Base-by-base conservation (phyloP, 2,329 filamentous ascomycete genomes). In the Fusarium decemcellulare region DNA sequence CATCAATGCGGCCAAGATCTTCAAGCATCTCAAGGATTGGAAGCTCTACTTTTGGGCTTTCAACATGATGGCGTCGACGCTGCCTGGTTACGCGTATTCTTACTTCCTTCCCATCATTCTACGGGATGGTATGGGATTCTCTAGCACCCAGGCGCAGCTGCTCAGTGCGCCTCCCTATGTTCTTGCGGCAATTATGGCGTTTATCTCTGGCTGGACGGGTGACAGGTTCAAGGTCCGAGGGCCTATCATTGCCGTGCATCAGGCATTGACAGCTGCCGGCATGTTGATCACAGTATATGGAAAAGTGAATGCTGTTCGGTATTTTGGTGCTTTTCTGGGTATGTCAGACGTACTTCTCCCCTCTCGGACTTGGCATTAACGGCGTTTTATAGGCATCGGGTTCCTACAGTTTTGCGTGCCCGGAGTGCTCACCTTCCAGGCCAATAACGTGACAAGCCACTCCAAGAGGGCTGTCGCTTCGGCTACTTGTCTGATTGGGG, bases 91-190 rank as follows among this genome's bases (percentile, higher is more conserved):
- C 18, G 61, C 61, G 5, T 56, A 56, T 10, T 50, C 61, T 27
- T 65, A 65, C 57, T 61, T 61, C 34, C 16, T 65, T 8, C 61
- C 61, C 12, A 32, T 65, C 12, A 61, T 65, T 30, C 47, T 65
- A 8, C 51, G 52, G 30, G 50, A 59, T 9, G 57, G 57, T 15
- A 61, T 65, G 61, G 61, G 61, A 2, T 63, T 48, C 40, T 53
- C 52, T 15, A 16, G 23, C n/a, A 57, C 51, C 1, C 15, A 51
- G 18, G 36, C 57, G 2, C 52, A 65, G 40, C 51, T 65, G 6
- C 61, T 65, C 16, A 53, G 39, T 10, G 61, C 61, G 8, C 57
- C 61, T 15, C 61, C 61, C 10, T 64, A 56, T 36, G 30, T 56
- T 8, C 51, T 64, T 15, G 56, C 61, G 5, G 50, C 50, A 6